Base-by-base conservation (phyloP, 2,329 filamentous ascomycete species). In the Fusarium sp. region DNA sequence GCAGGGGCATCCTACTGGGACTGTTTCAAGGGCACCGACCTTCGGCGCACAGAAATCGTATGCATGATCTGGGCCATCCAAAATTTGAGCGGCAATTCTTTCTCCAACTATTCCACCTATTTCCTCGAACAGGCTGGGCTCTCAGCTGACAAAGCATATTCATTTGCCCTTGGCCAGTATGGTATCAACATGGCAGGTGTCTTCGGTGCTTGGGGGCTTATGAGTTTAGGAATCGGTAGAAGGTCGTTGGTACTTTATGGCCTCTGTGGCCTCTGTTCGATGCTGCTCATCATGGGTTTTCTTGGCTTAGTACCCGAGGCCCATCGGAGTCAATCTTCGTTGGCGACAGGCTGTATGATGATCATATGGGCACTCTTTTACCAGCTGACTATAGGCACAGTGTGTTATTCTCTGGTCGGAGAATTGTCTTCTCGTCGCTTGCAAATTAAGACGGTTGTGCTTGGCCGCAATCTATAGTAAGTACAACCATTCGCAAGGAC, bases 381-480 rank as follows among this genome's bases (percentile, higher is more conserved):
- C 81, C 93, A 97, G 78, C 84, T 95, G 49, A 92, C 93, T 0
- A 93, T 97, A 50, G 94, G 94, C 41, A 96, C 94, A 0, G 93
- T 97, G 10, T 93, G 91, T 79, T 97, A 97, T 81, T 96, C 93
- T 0, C 87, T 97, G 13, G 94, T 97, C 7, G 89, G 92, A 2
- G 94, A 97, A 78, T 81, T 97, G 23, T 94, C 93, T 0, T 93
- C 93, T 1, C 88, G 92, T 16, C 88, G 94, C 3, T 85, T 98
- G 34, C 91, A 94, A 76, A 94, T 97, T 83, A 97, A 97, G 84
- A 97, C 94, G 1, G 91, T 97, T 23, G 94, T 96, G 2, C 86
- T 97, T 4, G 93, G 92, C 3, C 91, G 94, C 58, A 92, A 93
- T 72, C 82, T 93, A 46, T 92, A 92, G 85, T 87, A 78, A 79